A percentile compares a stretch with the other conserved stretches of the same genome.
phyloP scores from a whole-genome alignment of 768 basidiomycete species.

The Mycena indigotica region DNA sequence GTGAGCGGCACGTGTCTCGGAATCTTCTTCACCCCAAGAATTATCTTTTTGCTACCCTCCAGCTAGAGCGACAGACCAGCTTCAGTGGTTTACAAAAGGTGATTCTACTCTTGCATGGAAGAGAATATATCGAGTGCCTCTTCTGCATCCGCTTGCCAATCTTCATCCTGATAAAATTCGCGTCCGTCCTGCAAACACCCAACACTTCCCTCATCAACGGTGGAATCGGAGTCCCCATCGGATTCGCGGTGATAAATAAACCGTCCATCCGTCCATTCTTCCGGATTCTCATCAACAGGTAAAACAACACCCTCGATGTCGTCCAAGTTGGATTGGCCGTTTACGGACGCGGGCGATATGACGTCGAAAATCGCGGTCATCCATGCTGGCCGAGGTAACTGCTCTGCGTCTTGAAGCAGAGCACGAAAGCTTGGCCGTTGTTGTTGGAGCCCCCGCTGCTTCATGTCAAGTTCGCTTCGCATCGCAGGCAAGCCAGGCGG shows the following conservation, averaged over 20 bases:
- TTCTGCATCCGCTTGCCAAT: background rate
- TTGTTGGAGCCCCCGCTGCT: no score
- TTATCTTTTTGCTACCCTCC: no score
- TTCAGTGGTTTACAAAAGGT: no score
- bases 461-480: background rate
- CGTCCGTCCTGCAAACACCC: no score
- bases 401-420: background rate
- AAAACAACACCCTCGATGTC: no score
- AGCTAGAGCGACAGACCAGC: no score
- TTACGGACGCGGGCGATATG: background rate
- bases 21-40: no score
- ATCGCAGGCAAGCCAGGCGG: background rate
- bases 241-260: no score
- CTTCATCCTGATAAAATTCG: conserved; percentile 1
- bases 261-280: background rate
- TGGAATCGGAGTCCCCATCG: background rate
- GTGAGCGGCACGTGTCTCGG: no score
- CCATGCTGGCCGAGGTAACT: background rate
- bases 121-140: conserved; percentile 7
- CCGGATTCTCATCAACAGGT: no score
- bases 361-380: background rate
- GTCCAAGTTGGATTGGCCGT: background rate
- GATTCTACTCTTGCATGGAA: no score
- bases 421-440: background rate
- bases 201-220: background rate